Percentiles rank a stretch among this genome's conserved stretches.
phyloP scores from a whole-genome alignment of 768 basidiomycete species.

The Agaricus sinodeliciosus region DNA sequence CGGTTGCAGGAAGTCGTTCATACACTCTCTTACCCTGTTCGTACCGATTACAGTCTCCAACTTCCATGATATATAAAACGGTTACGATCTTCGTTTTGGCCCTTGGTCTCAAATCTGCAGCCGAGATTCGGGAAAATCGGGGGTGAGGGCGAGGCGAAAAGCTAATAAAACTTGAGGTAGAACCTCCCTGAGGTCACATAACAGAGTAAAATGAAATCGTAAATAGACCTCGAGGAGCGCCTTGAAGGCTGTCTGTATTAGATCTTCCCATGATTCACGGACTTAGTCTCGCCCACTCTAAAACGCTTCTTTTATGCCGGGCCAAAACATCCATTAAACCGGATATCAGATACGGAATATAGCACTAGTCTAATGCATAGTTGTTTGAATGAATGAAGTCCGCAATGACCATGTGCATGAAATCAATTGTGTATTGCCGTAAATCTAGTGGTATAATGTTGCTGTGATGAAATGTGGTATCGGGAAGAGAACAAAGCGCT shows the following conservation, averaged over 20 bases:
- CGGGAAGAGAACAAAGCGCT: neutral
- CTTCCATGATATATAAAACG: too few relatives aligned
- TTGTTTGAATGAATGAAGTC: neutral
- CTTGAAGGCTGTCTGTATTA: neutral
- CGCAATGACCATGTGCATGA: slow-evolving; percentile 9
- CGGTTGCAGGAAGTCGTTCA: too few relatives aligned
- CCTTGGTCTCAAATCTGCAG: too few relatives aligned
- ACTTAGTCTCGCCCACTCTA: slow-evolving; percentile 22
- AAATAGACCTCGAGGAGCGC: neutral
- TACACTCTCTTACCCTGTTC: too few relatives aligned
- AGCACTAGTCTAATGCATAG: too few relatives aligned
- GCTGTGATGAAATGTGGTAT: neutral
- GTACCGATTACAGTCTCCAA: too few relatives aligned
- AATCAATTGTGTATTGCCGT: slow-evolving; percentile 6
- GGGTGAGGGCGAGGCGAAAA: too few relatives aligned
- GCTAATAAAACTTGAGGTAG: too few relatives aligned
- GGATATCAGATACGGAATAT: too few relatives aligned
- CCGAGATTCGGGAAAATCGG: too few relatives aligned
- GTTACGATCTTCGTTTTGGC: too few relatives aligned
- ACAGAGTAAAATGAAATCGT: neutral
- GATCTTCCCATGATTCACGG: slow-evolving; percentile 13
- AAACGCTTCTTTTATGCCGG: slow-evolving; percentile 22
- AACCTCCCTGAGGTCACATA: too few relatives aligned
- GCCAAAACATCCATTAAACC: neutral
- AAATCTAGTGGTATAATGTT: neutral